These are phyloP conservation scores for Elaphomyces granulatus DNA, from an alignment of 495 filamentous ascomycete genomes.

Conservation along the genomic window DNA sequence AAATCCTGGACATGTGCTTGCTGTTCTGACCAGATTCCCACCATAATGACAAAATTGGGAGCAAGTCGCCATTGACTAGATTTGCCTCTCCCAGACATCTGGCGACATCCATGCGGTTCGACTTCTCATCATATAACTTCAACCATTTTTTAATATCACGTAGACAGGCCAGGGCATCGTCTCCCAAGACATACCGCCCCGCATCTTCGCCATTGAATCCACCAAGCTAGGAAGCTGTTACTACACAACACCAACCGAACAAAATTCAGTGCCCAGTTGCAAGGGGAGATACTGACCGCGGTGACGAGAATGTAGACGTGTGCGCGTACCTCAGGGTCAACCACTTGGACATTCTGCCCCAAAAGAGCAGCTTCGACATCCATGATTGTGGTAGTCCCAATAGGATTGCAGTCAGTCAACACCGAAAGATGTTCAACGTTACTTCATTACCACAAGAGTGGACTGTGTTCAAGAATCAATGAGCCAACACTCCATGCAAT, in stretches of 20 bases:
- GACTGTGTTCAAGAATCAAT: too few species aligned
- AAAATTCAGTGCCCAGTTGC: too few species aligned
- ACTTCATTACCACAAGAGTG: too few species aligned
- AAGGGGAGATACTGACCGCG: constrained; percentile 47
- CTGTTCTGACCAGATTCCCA: constrained; percentile 48
- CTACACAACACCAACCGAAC: too few species aligned
- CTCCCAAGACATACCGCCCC: constrained; percentile 74
- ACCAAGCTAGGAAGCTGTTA: constrained; percentile 61
- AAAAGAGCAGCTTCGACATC: constrained; percentile 26
- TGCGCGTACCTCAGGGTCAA: constrained; percentile 80
- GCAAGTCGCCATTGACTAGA: constrained; percentile 73
- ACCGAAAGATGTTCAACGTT: not conserved
- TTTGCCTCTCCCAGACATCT: constrained; percentile 87
- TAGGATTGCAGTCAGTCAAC: constrained; percentile 2
- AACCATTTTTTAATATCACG: constrained; percentile 91
- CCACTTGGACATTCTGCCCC: constrained; percentile 33
- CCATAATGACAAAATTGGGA: constrained; percentile 80
- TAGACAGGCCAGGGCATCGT: constrained; percentile 82
- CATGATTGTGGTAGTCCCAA: too few species aligned
- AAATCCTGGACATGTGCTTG: constrained; percentile 62
- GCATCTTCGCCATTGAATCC: constrained; percentile 70
- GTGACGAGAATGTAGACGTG: constrained; percentile 85
- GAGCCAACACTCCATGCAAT: too few species aligned
- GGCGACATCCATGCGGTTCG: constrained; percentile 88
- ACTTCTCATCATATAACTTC: constrained; percentile 84